These are phyloP conservation scores for Haplosporangium sp. DNA, from an alignment of 371 early-diverging fungal genomes.

Conservation along the genomic window DNA sequence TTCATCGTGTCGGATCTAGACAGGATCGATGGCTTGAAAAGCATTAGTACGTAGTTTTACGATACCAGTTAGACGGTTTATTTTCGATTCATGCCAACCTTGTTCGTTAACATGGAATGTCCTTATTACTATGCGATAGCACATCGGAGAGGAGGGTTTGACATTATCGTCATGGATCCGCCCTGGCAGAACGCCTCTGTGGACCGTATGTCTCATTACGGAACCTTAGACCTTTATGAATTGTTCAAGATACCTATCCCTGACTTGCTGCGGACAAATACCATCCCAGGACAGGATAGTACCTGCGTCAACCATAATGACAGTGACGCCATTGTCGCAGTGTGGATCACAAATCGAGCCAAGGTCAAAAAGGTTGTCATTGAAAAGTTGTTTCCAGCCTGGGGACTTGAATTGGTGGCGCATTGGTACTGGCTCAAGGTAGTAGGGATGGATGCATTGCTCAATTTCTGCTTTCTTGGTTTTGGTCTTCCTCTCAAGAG, in stretches of 20 bases:
- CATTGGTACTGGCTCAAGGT: slow-evolving; percentile 82
- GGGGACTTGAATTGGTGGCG: slow-evolving; percentile 66
- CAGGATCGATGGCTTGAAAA: slow-evolving; percentile 29
- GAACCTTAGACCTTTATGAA: slow-evolving; percentile 72
- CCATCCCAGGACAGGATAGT: not conserved
- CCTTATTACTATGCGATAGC: slow-evolving; percentile 13
- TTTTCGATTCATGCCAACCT: not conserved
- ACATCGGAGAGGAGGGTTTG: slow-evolving; percentile 56
- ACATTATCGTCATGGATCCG: slow-evolving; percentile 79
- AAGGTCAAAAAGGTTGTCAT: slow-evolving; percentile 66
- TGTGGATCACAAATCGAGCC: slow-evolving; percentile 84
- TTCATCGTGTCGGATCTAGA: slow-evolving; percentile 39
- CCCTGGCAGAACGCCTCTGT: slow-evolving; percentile 82
- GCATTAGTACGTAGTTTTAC: slow-evolving; percentile 18
- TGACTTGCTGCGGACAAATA: slow-evolving; percentile 47
- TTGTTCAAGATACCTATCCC: slow-evolving; percentile 72
- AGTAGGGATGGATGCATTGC: not conserved
- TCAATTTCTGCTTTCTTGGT: no score
- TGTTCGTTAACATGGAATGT: not conserved
- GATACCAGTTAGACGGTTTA: not conserved
- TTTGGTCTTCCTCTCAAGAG: not conserved
- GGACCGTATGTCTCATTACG: slow-evolving; percentile 67
- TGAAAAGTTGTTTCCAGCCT: slow-evolving; percentile 76
- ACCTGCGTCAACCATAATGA: not conserved
- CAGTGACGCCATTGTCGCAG: slow-evolving; percentile 59